phyloP scores from a whole-genome alignment of 2,329 filamentous ascomycete species.

The Malbranchea cinnamomea region DNA sequence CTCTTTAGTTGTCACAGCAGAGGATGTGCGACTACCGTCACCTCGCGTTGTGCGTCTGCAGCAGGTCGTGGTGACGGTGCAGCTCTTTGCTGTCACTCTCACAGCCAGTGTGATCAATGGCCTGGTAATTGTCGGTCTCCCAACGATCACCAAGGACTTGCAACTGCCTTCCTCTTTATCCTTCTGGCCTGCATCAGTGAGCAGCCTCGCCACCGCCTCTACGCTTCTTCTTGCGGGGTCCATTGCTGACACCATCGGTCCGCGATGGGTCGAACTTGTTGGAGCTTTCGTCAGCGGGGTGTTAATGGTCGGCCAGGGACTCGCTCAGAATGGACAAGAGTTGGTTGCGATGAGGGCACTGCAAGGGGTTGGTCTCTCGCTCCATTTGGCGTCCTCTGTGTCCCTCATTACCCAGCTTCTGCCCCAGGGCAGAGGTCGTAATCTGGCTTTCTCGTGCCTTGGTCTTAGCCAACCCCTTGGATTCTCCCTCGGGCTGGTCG shows the following conservation, averaged over 20 bases:
- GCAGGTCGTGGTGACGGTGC: no score
- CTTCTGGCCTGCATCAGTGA: conserved; percentile 18
- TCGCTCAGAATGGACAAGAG: conserved; percentile 21
- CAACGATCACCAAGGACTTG: conserved; percentile 26
- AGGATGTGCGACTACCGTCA: no score
- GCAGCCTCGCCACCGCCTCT: conserved; percentile 24
- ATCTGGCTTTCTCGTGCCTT: conserved; percentile 36
- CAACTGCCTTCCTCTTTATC: conserved; percentile 17
- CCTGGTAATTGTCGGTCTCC: conserved; percentile 28
- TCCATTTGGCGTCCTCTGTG: conserved; percentile 33
- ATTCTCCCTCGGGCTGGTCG: conserved; percentile 33
- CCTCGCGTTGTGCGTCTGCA: no score
- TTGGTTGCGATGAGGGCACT: conserved; percentile 32
- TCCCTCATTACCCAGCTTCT: conserved; percentile 33
- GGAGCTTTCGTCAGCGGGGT: conserved; percentile 28
- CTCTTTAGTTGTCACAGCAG: no score
- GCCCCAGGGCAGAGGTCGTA: conserved; percentile 29
- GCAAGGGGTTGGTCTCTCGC: conserved; percentile 29
- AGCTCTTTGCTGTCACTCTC: no score
- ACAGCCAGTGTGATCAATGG: conserved; percentile 21
- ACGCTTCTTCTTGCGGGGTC: conserved; percentile 34
- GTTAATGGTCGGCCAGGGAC: conserved; percentile 28
- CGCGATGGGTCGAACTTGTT: conserved; percentile 29
- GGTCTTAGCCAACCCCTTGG: conserved; percentile 36
- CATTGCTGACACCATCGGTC: conserved; percentile 34